These are phyloP conservation scores for Cladobotryum protrusum DNA, from an alignment of 2,329 filamentous ascomycete species.

Conservation along the genomic window DNA sequence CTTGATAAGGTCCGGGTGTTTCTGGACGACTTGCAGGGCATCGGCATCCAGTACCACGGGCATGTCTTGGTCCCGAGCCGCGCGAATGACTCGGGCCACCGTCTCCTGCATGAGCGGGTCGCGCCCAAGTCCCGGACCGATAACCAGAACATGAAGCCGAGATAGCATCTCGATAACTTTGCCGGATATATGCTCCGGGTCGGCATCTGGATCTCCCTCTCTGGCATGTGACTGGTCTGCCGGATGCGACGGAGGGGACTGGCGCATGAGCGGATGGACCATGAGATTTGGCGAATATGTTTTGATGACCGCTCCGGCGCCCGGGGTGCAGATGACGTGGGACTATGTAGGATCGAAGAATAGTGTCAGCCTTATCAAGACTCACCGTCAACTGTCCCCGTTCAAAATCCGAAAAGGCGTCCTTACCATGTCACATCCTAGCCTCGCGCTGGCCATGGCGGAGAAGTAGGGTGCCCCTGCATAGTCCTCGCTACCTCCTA, in stretches of 20 bases:
- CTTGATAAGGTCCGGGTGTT: slow-evolving; percentile 66
- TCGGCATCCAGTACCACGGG: slow-evolving; percentile 91
- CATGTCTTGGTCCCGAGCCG: slow-evolving; percentile 64
- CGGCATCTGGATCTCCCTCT: slow-evolving; percentile 36
- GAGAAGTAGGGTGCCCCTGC: slow-evolving; percentile 98
- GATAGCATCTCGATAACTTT: slow-evolving; percentile 73
- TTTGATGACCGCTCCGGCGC: slow-evolving; percentile 84
- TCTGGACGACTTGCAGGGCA: slow-evolving; percentile 72
- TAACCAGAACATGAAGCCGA: slow-evolving; percentile 84
- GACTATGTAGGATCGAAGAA: slow-evolving; percentile 46
- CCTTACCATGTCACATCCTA: slow-evolving; percentile 82
- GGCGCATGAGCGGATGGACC: slow-evolving; percentile 94
- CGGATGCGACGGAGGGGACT: slow-evolving; percentile 42
- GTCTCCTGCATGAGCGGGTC: slow-evolving; percentile 88
- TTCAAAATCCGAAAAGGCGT: not conserved
- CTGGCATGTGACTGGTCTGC: slow-evolving; percentile 38
- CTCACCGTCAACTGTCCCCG: not conserved
- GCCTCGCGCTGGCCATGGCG: slow-evolving; percentile 85
- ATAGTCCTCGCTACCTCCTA: slow-evolving; percentile 93
- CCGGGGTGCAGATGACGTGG: slow-evolving; percentile 92
- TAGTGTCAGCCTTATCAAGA: not conserved
- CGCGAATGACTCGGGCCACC: slow-evolving; percentile 69
- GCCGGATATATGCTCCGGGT: slow-evolving; percentile 55
- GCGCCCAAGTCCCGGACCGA: slow-evolving; percentile 86
- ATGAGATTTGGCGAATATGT: slow-evolving; percentile 97